These are phyloP conservation scores for Phytophthora colocasiae DNA, from an alignment of 352 stramenopile genomes.

Conservation along the genomic window DNA sequence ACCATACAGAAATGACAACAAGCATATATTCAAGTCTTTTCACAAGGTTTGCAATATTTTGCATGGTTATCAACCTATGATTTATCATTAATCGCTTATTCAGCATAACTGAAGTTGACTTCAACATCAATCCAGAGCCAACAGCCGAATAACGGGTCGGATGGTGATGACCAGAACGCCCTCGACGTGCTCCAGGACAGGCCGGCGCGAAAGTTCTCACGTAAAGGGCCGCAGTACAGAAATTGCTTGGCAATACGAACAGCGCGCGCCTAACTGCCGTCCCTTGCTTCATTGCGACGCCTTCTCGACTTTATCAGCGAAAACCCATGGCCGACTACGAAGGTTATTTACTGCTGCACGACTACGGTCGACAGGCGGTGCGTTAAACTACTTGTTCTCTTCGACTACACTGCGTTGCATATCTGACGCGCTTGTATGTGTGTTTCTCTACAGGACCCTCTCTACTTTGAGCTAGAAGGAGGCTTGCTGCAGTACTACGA, in stretches of 20 bases:
- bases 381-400: conserved; percentile 1
- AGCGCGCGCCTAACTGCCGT: conserved; percentile 4
- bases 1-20: background rate
- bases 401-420: background rate
- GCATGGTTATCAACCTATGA: background rate
- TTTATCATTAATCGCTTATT: background rate
- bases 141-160: conserved; percentile 17
- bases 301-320: conserved; percentile 8
- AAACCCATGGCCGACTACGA: conserved; percentile 80
- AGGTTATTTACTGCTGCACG: conserved; percentile 80
- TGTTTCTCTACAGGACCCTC: conserved; percentile 54
- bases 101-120: conserved; percentile 22
- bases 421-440: background rate
- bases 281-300: conserved; percentile 18
- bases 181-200: conserved; percentile 14
- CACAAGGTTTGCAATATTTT: background rate
- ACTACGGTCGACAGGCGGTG: conserved; percentile 51
- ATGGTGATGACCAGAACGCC: conserved; percentile 33
- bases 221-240: conserved; percentile 15
- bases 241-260: conserved; percentile 16
- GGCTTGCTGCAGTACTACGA: conserved; percentile 80
- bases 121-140: conserved; percentile 5
- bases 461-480: conserved; percentile 81
- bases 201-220: conserved; percentile 14
- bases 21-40: conserved; percentile 7